Base-by-base conservation (phyloP, 148 eudicot genomes). In the Rhododendron ferrugineum region DNA sequence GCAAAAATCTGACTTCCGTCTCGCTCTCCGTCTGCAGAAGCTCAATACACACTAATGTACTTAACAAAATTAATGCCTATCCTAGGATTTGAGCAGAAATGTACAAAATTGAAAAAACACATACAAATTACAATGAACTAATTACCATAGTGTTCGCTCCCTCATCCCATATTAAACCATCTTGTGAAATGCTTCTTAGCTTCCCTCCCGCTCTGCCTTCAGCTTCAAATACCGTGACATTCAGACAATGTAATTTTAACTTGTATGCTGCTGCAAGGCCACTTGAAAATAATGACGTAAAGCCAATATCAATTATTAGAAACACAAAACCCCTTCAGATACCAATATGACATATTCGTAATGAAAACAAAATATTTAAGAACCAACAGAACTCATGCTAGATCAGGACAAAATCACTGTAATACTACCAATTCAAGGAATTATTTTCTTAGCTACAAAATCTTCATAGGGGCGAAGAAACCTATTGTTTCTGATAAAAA, bases 61-160 rank as follows among this genome's bases (percentile, higher is more conserved):
- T 70, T 22, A 58, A 9, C n/a, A 58, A 20, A 18, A 58, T 74
- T 66, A 77, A 23, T 34, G 23, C 52, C 1, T 23, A 56, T 37
- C 60, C 50, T 77, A 52, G 5, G 56, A 37, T 52, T 40, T 78
- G 14, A 8, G 58, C 60, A 83, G 23, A 56, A 26, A 83, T 50
- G 85, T 37, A 46, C 23, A 62, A 78, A 83, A 60, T 62, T 50
- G 74, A 80, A 76, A 18, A 82, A 52, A 36, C 15, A 11, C 28
- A 68, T 22, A 3, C 52, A 9, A 68, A 50, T 54, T 26, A 28
- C 30, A 78, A 11, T 54, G 77, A 73, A 42, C 73, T 32, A 62
- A 40, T 85, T 90, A 94, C 99, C 99, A 97, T 97, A 68, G 99
- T 97, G 85, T 97, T 97, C 34, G 99, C 99, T 22, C 99, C 99